A percentile compares a stretch with the other conserved stretches of the same genome.
Evolutionary conservation across 441 rosid genomes (phyloP).

Genomic region (Euphorbia schlechtendalii): DNA sequence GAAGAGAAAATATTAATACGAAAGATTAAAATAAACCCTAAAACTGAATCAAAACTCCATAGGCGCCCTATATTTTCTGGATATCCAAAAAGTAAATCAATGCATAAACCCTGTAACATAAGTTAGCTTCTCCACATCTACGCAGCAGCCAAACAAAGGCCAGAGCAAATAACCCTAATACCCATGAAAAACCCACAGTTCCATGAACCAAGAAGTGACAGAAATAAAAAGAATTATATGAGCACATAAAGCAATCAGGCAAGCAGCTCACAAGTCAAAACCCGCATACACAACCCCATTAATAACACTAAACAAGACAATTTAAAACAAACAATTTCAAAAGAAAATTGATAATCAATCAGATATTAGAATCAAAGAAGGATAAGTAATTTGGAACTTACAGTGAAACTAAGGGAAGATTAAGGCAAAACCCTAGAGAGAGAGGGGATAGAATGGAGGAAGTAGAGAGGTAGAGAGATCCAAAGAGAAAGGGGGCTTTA

Average conservation of each 20-base stretch:
- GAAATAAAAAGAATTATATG: neutral
- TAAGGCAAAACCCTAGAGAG: constrained; percentile 33
- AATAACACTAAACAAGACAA: neutral
- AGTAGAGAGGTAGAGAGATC: neutral
- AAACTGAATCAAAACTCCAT: neutral
- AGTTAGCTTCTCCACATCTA: neutral
- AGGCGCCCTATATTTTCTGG: neutral
- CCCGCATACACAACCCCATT: neutral
- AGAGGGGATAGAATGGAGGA: neutral
- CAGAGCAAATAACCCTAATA: neutral
- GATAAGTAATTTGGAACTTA: constrained; percentile 15
- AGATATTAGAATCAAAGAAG: neutral
- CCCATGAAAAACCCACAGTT: neutral
- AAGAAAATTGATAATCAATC: neutral
- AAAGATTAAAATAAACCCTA: neutral
- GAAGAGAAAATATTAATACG: neutral
- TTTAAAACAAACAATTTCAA: neutral
- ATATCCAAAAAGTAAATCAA: neutral
- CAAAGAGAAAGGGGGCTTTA: neutral
- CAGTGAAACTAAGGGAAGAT: constrained; percentile 12
- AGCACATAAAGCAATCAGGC: neutral
- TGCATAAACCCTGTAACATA: neutral
- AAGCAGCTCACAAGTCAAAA: neutral
- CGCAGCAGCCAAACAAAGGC: constrained; percentile 8
- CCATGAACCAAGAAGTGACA: neutral